phyloP scores from a whole-genome alignment of 75 land plant species.

The Sequoia sempervirens region DNA sequence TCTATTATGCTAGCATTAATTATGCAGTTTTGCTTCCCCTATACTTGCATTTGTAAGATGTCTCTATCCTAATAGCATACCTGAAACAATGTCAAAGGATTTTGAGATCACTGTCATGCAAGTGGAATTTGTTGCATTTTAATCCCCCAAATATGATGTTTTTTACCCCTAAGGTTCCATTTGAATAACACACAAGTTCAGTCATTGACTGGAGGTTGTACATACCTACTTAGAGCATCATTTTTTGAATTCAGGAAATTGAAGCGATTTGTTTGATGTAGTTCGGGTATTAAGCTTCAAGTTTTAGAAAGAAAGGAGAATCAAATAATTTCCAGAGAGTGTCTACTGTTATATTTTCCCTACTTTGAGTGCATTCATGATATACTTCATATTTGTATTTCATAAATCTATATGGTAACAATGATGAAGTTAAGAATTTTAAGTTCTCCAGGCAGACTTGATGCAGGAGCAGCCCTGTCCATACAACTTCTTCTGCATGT shows the following conservation, averaged over 20 bases:
- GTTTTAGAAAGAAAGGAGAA: no score
- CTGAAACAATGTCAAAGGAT: background rate
- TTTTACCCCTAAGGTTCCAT: background rate
- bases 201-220: background rate
- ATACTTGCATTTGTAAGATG: background rate
- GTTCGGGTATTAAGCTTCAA: no score
- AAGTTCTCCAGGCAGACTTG: no score
- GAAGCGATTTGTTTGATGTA: no score
- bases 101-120: slow-evolving; percentile 1
- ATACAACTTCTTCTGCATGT: no score
- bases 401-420: background rate
- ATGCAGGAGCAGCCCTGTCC: no score
- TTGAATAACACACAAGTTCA: background rate
- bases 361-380: no score
- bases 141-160: background rate
- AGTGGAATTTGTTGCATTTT: background rate
- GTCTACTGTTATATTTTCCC: no score
- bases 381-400: no score
- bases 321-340: no score
- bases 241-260: no score
- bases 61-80: background rate
- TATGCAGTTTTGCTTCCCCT: background rate
- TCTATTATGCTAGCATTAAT: background rate
- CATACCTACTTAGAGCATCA: background rate
- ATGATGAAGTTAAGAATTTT: no score